phyloP scores from a whole-genome alignment of 768 basidiomycete species.

The Rhodotorula babjevae region DNA sequence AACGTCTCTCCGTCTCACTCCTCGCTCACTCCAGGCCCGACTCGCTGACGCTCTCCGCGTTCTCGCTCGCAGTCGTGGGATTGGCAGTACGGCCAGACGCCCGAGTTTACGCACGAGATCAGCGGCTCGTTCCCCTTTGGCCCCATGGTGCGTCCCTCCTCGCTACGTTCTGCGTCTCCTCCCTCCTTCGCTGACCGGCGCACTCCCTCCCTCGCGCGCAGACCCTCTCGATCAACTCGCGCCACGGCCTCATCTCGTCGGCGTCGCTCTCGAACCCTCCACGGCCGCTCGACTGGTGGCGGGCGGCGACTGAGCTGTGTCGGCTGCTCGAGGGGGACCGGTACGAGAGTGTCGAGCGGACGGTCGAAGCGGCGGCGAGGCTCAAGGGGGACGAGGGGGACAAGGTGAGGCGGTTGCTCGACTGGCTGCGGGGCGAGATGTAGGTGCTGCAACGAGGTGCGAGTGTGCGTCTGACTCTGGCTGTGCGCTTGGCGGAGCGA shows the following conservation, averaged over 20 bases:
- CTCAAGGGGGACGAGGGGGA: neutral
- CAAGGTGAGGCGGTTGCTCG: conserved; percentile 8
- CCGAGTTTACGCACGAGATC: conserved; percentile 73
- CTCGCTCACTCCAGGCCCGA: neutral
- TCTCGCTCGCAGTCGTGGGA: conserved; percentile 70
- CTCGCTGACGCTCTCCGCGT: neutral
- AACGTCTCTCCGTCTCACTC: conserved; percentile 47
- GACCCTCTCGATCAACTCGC: conserved; percentile 35
- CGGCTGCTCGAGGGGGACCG: conserved; percentile 29
- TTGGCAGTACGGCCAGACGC: conserved; percentile 89
- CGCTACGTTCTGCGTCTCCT: neutral
- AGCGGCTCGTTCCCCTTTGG: conserved; percentile 44
- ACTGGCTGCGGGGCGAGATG: conserved; percentile 37
- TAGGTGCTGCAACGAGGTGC: neutral
- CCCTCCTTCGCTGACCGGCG: neutral
- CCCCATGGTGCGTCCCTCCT: neutral
- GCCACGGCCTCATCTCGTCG: conserved; percentile 40
- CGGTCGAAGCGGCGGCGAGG: neutral
- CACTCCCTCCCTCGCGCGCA: neutral
- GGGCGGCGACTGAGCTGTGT: conserved; percentile 16
- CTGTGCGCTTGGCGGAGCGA: no score
- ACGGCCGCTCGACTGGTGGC: conserved; percentile 1
- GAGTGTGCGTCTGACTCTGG: no score
- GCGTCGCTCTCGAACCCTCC: conserved; percentile 16
- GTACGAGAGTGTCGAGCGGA: conserved; percentile 30